Evolutionary conservation across 345 rosid genomes (phyloP).

Genomic region (Viola odorata): DNA sequence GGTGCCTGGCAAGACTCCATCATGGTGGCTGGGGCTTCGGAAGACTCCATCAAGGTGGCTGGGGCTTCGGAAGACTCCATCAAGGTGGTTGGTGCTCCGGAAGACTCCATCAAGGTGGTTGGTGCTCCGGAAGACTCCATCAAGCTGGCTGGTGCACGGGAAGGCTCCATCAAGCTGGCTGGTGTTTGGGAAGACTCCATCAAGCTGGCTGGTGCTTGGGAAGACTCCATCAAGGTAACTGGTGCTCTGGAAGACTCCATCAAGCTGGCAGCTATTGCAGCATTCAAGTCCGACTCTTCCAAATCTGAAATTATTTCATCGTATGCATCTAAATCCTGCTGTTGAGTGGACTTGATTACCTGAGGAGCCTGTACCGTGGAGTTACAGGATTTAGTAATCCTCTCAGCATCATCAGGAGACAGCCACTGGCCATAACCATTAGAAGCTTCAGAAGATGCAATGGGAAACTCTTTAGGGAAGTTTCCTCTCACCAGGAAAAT

Average conservation of each 20-base stretch:
- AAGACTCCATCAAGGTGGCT: neutral
- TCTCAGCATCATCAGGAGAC: conserved; percentile 81
- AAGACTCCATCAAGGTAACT: conserved; percentile 10
- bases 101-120: neutral
- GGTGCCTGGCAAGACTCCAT: no score
- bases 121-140: no score
- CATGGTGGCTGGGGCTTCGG: neutral
- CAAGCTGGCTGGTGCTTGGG: neutral
- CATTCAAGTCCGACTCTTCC: conserved; percentile 81
- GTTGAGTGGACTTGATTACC: conserved; percentile 28
- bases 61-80: neutral
- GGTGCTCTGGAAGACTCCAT: conserved; percentile 52
- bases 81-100: neutral
- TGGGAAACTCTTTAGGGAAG: conserved; percentile 76
- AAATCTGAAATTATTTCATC: conserved; percentile 39
- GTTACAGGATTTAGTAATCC: conserved; percentile 59
- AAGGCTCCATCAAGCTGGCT: neutral
- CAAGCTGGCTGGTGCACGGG: neutral
- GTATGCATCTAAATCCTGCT: conserved; percentile 28
- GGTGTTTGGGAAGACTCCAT: neutral
- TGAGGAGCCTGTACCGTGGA: conserved; percentile 25
- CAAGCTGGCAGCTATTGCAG: conserved; percentile 89
- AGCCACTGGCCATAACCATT: conserved; percentile 87
- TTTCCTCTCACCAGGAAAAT: conserved; percentile 85
- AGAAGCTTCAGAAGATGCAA: conserved; percentile 63